A percentile compares a stretch with the other conserved stretches of the same genome.
These are phyloP conservation scores for Aureobasidium namibiae DNA, from an alignment of 2,329 filamentous ascomycete genomes.

Conservation along the genomic window DNA sequence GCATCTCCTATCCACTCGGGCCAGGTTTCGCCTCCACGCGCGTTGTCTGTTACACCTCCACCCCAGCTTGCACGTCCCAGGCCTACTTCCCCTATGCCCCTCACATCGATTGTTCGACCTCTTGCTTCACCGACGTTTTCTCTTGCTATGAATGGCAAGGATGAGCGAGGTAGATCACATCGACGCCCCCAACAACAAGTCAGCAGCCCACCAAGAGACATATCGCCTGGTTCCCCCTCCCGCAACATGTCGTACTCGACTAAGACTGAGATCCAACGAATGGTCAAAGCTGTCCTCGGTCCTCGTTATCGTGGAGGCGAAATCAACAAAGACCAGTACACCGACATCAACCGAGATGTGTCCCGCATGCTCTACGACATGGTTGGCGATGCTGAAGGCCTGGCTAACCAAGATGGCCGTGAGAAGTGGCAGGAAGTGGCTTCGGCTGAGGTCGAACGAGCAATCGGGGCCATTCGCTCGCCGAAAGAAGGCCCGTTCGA, in stretches of 20 bases:
- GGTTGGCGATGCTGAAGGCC: constrained; percentile 43
- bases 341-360: constrained; percentile 80
- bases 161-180: constrained; percentile 39
- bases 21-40: constrained; percentile 59
- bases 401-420: constrained; percentile 56
- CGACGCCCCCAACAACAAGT: constrained; percentile 30
- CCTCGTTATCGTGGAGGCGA: constrained; percentile 73
- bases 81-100: constrained; percentile 56
- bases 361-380: constrained; percentile 78
- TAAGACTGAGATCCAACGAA: constrained; percentile 80
- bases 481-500: no score
- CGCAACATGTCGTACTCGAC: constrained; percentile 63
- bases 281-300: constrained; percentile 75
- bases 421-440: constrained; percentile 70
- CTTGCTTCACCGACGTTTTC: constrained; percentile 29
- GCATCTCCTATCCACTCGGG: constrained; percentile 58
- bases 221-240: constrained; percentile 24
- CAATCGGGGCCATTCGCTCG: constrained; percentile 38
- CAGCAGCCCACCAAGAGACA: constrained; percentile 58
- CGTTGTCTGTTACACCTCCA: constrained; percentile 60
- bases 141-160: constrained; percentile 13
- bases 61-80: constrained; percentile 50
- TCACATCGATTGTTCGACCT: constrained; percentile 64
- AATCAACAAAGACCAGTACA: constrained; percentile 83
- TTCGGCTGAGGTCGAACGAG: constrained; percentile 67